Base-by-base conservation (phyloP, 176 grass and related monocot species). In the Zea mays region DNA sequence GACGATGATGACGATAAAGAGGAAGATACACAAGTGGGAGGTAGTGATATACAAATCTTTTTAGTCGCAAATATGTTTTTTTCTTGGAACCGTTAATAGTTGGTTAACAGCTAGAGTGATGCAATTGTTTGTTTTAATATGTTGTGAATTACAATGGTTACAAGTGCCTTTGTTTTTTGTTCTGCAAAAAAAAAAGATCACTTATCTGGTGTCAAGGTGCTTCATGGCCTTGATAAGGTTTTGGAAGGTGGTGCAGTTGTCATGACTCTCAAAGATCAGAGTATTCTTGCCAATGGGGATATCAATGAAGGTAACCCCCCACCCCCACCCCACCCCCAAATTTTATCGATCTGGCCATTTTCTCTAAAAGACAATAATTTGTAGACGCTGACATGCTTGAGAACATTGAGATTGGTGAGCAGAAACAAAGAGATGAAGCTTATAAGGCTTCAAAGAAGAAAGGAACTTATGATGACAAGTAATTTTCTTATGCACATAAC, bases 191-290 rank as follows among this genome's bases (percentile, higher is more conserved):
- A 89, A 67, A 56, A 40, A 96, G 93, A 92, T 1, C 89, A 99
- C 75, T 81, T 99, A 87, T 93, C 90, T 81, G 96, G 96, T 73
- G 87, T 91, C 27, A 99, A 93, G 88, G 85, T 99, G 85, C 89
- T 95, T 88, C 92, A 99, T 56, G 96, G 96, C 11, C 83, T 99
- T 83, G 96, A 99, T 81, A 95, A 95, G 79, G 96, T 95, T 10
- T 81, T 95, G 65, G 96, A 99, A 85, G 96, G 95, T 59, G 89
- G 90, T 64, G 96, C 96, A 72, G 90, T 99, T 89, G 92, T 93
- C 78, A 84, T 99, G 87, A 93, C 90, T 55, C 92, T 97, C 40
- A 99, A 95, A 85, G 96, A 93, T 85, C 92, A 99, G 62, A 88
- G 83, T 85, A 95, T 99, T 83, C 86, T 99, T 51, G 83, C 82